Conservation (phyloP, 768 basidiomycete species). For the Pleurotus eryngii region DNA sequence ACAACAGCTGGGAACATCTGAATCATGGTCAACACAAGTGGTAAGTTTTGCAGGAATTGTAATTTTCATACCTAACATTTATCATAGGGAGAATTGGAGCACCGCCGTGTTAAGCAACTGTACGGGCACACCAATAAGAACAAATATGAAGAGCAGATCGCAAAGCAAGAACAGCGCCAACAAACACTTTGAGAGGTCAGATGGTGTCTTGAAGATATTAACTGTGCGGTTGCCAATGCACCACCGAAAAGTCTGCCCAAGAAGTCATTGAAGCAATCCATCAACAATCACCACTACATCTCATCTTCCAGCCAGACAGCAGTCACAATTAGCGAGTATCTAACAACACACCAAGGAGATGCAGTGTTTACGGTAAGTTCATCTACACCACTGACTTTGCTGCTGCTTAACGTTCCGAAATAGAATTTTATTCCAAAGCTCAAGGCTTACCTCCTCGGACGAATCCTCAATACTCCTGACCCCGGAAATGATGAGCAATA, state of each 20-base stretch:
- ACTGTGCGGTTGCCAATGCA: background rate
- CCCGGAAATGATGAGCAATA: conserved; percentile 13
- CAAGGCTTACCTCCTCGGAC: conserved; percentile 24
- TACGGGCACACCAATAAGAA: conserved; percentile 23
- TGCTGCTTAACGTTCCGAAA: background rate
- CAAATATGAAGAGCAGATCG: conserved; percentile 13
- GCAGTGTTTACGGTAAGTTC: conserved; percentile 20
- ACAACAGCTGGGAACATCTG: conserved; percentile 20
- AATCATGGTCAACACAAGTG: conserved; percentile 28
- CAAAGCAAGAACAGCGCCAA: conserved; percentile 15
- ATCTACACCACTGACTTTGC: background rate
- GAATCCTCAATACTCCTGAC: conserved; percentile 10
- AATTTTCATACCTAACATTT: too few species aligned
- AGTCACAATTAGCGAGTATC: conserved; percentile 8
- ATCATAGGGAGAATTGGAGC: conserved; percentile 34
- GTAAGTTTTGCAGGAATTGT: conserved; percentile 19
- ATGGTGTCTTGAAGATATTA: background rate
- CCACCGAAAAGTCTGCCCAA: background rate
- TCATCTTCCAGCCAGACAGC: conserved; percentile 14
- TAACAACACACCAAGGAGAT: conserved; percentile 17
- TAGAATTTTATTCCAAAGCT: conserved; percentile 26
- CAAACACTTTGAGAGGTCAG: background rate
- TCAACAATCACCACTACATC: conserved; percentile 16
- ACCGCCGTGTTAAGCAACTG: conserved; percentile 24
- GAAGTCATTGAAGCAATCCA: background rate